Conservation (phyloP, 2,329 filamentous ascomycete genomes). For the Colletotrichum sidae region DNA sequence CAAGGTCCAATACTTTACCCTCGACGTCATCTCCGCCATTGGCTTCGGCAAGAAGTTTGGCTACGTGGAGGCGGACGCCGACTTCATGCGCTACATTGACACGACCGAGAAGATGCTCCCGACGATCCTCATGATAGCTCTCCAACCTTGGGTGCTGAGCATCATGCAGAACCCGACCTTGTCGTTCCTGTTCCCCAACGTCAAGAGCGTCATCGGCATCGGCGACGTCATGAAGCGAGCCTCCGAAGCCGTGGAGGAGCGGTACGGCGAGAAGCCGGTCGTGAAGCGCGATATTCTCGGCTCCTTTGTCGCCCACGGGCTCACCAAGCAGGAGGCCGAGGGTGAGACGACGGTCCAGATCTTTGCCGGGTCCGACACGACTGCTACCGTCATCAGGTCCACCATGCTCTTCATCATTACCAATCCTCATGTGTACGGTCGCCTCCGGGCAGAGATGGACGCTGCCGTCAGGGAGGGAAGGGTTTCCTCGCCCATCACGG, state of each 20-base stretch:
- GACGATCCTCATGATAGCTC: slow-evolving; percentile 55
- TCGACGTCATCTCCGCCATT: slow-evolving; percentile 66
- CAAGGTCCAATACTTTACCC: slow-evolving; percentile 63
- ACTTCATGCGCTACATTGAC: slow-evolving; percentile 58
- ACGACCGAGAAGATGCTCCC: slow-evolving; percentile 55
- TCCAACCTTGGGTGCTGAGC: slow-evolving; percentile 54
- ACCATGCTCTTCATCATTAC: slow-evolving; percentile 65
- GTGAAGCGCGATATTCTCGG: slow-evolving; percentile 50
- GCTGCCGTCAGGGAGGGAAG: slow-evolving; percentile 41
- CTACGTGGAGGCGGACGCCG: slow-evolving; percentile 57
- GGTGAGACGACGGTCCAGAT: slow-evolving; percentile 53
- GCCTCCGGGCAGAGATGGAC: slow-evolving; percentile 58
- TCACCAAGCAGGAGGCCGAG: slow-evolving; percentile 49
- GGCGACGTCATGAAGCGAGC: slow-evolving; percentile 50
- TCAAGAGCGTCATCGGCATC: slow-evolving; percentile 42
- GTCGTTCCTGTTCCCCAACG: slow-evolving; percentile 49
- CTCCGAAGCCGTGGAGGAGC: slow-evolving; percentile 43
- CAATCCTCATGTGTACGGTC: slow-evolving; percentile 57
- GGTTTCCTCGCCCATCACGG: slow-evolving; percentile 45
- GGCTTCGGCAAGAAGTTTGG: slow-evolving; percentile 63
- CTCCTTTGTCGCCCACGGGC: slow-evolving; percentile 50
- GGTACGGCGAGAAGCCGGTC: slow-evolving; percentile 43
- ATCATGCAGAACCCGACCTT: slow-evolving; percentile 53
- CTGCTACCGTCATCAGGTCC: slow-evolving; percentile 64
- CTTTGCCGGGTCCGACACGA: slow-evolving; percentile 68